Conservation (phyloP, 2,329 filamentous ascomycete species). For the Dothiorella sarmentorum region DNA sequence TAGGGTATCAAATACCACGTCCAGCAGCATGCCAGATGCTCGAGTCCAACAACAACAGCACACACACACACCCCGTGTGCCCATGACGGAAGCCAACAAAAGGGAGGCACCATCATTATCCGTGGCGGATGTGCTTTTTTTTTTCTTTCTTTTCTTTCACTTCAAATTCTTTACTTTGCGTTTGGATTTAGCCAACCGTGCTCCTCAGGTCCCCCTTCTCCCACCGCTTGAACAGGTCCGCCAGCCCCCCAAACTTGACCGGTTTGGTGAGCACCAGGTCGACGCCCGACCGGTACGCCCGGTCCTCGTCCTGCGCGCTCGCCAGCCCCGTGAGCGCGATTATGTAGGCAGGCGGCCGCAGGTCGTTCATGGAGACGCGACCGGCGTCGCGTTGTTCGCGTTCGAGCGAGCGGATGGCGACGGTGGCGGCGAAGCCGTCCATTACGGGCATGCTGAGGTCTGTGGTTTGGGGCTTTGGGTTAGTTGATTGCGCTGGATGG, state of each 20-base stretch:
- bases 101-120: too few species aligned
- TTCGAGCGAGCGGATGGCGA: conserved; percentile 35
- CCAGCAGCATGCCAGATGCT: too few species aligned
- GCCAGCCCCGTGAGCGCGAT: conserved; percentile 54
- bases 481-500: too few species aligned
- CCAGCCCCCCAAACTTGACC: conserved; percentile 26
- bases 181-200: too few species aligned
- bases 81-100: too few species aligned
- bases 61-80: too few species aligned
- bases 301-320: conserved; percentile 46
- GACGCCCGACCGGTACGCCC: conserved; percentile 51
- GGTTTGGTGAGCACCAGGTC: conserved; percentile 56
- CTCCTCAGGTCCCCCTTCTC: neutral
- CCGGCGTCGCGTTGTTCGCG: conserved; percentile 44
- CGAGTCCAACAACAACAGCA: too few species aligned
- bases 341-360: conserved; percentile 35
- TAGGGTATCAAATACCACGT: too few species aligned
- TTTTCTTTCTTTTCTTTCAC: too few species aligned
- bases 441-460: conserved; percentile 58
- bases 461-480: neutral
- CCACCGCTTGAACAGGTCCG: neutral
- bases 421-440: conserved; percentile 50
- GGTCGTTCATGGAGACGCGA: conserved; percentile 27
- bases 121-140: too few species aligned
- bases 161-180: too few species aligned